phyloP scores from a whole-genome alignment of 1,284 basidiomycete species.

The Rhodofomes roseus region DNA sequence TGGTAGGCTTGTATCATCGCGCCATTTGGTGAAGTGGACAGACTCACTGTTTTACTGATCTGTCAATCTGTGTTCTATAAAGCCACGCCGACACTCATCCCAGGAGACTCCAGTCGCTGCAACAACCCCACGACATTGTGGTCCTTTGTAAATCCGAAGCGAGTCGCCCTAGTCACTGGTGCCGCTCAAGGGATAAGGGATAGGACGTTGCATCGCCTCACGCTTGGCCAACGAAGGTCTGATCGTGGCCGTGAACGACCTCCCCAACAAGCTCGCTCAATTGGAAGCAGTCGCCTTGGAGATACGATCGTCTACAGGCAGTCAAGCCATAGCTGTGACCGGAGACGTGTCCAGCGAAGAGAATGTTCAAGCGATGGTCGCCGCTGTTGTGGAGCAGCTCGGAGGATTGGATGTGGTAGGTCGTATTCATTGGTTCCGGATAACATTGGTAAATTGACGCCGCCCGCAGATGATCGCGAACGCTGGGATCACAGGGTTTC shows the following conservation, averaged over 20 bases:
- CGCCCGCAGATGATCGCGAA: constrained; percentile 29
- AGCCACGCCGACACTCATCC: neutral
- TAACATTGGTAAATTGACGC: neutral
- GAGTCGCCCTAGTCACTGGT: constrained; percentile 4
- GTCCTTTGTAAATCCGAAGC: neutral
- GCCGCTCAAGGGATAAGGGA: constrained; percentile 7
- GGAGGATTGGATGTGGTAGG: constrained; percentile 8
- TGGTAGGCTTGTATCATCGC: neutral
- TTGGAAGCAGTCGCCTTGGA: constrained; percentile 10
- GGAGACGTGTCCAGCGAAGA: constrained; percentile 9
- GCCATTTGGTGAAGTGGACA: neutral
- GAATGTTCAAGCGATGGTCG: constrained; percentile 5
- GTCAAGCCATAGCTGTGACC: constrained; percentile 2
- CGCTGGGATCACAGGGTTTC: constrained; percentile 23
- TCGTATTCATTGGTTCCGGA: neutral
- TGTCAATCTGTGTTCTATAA: too few relatives aligned
- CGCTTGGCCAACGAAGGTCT: constrained; percentile 19
- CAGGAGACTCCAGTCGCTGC: neutral
- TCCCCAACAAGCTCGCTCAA: constrained; percentile 8
- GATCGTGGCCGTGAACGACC: constrained; percentile 20
- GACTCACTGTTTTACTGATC: neutral
- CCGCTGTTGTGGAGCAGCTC: neutral
- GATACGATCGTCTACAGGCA: constrained; percentile 6
- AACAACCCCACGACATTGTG: neutral
- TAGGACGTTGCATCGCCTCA: constrained; percentile 9